Evolutionary conservation across 179 eudicot genomes (phyloP), one percentile per base, ranked within the genome.

Genomic region (Silene vulgaris): DNA sequence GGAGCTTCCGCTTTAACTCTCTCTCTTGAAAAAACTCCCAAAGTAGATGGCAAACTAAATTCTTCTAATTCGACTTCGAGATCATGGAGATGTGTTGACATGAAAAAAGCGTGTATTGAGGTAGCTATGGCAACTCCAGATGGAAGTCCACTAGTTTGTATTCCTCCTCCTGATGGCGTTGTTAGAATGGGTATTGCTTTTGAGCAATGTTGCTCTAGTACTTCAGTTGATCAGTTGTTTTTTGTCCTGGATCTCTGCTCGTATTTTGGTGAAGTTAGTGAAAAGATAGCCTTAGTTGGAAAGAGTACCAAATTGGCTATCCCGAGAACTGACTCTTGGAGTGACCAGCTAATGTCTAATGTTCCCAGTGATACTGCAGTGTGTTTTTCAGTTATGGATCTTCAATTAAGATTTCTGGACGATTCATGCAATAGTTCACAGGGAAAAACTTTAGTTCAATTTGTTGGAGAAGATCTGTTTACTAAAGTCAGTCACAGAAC

Each of bases 51-150:
- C 72, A 76, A 69, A 64, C 77, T 72, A 73, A 81, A 65, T 69
- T 81, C 85, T 80, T 69, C 37, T 57, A 77, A 62, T 29, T 76
- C 73, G 29, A 68, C 88, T 69, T 82, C 80, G 75, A 79, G 81
- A 61, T 80, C 84, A 35, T 90, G 96, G 97, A 89, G 78, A 74
- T 92, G 99, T 81, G 92, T 89, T 57, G 99, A 89, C 83, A 74
- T 92, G 76, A 95, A 92, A 81, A 93, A 82, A 74, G 79, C 86
- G 74, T 88, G 90, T 80, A n/a, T 89, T 81, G 92, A 95, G 87
- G 87, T 87, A 75, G 99, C 99, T 71, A 90, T 95, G 99, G 96
- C 83, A 69, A 95, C 99, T 79, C 91, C 93, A 68, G 97, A 92
- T 84, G 97, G 99, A 19, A 83, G 88, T 64, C 92, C 95, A 21